Evolutionary conservation across 2,329 filamentous ascomycete species (phyloP), one percentile per base, ranked within the genome.

Genomic region (Paracorniculantispora psalliotae): DNA sequence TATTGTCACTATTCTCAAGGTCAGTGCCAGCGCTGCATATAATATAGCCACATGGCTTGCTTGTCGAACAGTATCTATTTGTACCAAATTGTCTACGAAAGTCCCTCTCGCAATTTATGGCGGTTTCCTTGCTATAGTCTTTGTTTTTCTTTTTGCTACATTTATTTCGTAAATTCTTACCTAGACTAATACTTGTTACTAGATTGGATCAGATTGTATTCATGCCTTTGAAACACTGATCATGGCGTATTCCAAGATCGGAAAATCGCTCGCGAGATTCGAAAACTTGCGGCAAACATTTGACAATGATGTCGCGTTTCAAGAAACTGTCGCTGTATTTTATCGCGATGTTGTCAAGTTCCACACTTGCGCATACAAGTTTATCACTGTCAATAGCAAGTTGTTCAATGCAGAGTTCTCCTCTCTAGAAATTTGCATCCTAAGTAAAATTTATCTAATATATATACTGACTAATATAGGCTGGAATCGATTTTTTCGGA

Each of bases 341-440:
- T 81, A 81, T 43, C 65, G 71, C 0, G 76, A 81, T n/a, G 79
- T 81, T 21, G 66, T 81, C 0, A 61, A 74, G 13, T 81, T 81
- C 39, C 79, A 82, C 52, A 72, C 72, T 23, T 49, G 73, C 2
- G 76, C 77, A 0, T 81, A 82, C 59, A 73, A 72, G 15, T 79
- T 79, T 44, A 71, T 81, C 19, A 66, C 70, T 0, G 61, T 71
- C 28, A 70, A 65, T 17, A 54, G 71, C 72, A 47, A 60, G 68
- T 61, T 2, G 1, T n/a, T 1, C 2, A 23, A 17, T 41, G n/a
- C n/a, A n/a, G n/a, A n/a, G n/a, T n/a, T n/a, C n/a, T n/a, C n/a
- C n/a, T n/a, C n/a, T n/a, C n/a, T n/a, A n/a, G n/a, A n/a, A n/a
- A n/a, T n/a, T n/a, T n/a, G n/a, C n/a, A n/a, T n/a, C n/a, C n/a